These are phyloP conservation scores for Aurifilum marmelostoma DNA, from an alignment of 2,329 filamentous ascomycete species.

Conservation along the genomic window DNA sequence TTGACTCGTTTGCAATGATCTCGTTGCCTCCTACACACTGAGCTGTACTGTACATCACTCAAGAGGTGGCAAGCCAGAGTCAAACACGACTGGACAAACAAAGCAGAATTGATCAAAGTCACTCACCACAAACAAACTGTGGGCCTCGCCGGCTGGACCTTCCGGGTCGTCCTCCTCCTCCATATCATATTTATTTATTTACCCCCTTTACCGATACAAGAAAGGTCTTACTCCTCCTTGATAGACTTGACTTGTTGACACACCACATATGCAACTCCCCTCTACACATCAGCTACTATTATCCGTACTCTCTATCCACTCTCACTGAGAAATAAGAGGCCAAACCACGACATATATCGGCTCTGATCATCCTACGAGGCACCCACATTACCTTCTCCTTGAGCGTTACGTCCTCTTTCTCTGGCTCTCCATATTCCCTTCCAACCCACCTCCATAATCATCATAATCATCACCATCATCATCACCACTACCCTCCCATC, in stretches of 20 bases:
- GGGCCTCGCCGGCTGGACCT: background rate
- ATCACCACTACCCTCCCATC: constrained; percentile 4
- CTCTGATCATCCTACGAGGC: background rate
- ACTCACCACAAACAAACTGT: background rate
- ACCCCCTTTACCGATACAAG: background rate
- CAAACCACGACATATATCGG: background rate
- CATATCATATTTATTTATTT: background rate
- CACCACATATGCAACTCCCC: background rate
- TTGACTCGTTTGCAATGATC: background rate
- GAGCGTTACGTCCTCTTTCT: background rate
- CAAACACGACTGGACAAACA: background rate
- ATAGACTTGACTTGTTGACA: background rate
- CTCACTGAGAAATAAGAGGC: no score
- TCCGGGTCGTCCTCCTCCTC: background rate
- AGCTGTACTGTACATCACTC: no score
- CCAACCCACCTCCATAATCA: no score
- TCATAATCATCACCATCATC: background rate
- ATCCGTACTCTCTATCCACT: no score
- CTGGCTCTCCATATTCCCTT: background rate
- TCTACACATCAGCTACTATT: background rate
- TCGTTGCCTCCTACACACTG: background rate
- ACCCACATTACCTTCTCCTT: background rate
- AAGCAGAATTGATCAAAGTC: background rate
- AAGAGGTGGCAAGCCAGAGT: background rate
- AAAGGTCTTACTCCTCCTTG: background rate